A percentile compares a stretch with the other conserved stretches of the same genome.
These are phyloP conservation scores for Colletotrichum brevisporum DNA, from an alignment of 2,329 filamentous ascomycete genomes.

Conservation along the genomic window DNA sequence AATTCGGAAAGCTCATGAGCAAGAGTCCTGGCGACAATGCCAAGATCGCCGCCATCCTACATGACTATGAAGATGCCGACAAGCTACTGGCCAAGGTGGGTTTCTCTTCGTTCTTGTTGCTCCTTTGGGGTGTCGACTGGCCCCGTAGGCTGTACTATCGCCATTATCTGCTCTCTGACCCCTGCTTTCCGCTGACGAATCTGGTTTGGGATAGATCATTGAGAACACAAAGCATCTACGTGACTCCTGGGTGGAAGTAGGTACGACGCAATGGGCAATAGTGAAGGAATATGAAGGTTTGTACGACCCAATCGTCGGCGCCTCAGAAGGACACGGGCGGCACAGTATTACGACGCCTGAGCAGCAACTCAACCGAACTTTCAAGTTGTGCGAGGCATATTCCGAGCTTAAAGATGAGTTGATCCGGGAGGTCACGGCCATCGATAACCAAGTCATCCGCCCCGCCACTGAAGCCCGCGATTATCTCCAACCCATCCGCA, in stretches of 20 bases:
- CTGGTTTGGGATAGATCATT: slow-evolving; percentile 70
- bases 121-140: slow-evolving; percentile 11
- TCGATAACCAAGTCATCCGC: slow-evolving; percentile 78
- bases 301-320: slow-evolving; percentile 82
- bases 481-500: slow-evolving; percentile 79
- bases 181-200: slow-evolving; percentile 4
- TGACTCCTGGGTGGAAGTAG: slow-evolving; percentile 82
- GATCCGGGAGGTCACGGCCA: slow-evolving; percentile 76
- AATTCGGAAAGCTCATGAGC: slow-evolving; percentile 80
- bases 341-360: slow-evolving; percentile 73
- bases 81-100: slow-evolving; percentile 78
- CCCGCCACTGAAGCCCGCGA: slow-evolving; percentile 80
- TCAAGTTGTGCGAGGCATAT: slow-evolving; percentile 76
- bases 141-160: slow-evolving; percentile 10
- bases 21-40: slow-evolving; percentile 80
- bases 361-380: slow-evolving; percentile 73
- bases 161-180: not conserved
- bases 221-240: slow-evolving; percentile 83
- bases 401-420: slow-evolving; percentile 80
- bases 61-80: slow-evolving; percentile 86
- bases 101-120: slow-evolving; percentile 3
- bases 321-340: slow-evolving; percentile 69
- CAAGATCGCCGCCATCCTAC: slow-evolving; percentile 80
- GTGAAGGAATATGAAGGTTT: slow-evolving; percentile 78
- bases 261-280: slow-evolving; percentile 77